phyloP scores from a whole-genome alignment of 2,329 filamentous ascomycete species.

The Hymenoscyphus occultus region DNA sequence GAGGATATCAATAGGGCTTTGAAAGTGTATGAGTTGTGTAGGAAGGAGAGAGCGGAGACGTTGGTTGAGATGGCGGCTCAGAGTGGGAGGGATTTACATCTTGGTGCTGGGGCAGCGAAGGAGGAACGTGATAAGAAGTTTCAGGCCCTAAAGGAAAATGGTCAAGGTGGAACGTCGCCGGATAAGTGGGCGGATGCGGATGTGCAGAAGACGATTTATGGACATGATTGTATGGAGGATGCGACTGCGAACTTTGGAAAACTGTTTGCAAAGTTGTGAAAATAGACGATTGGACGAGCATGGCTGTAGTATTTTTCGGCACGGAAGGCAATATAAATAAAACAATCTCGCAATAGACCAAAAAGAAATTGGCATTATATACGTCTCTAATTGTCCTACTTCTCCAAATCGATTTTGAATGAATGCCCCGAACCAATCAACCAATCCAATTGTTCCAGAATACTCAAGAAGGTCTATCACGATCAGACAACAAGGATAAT shows the following conservation, averaged over 20 bases:
- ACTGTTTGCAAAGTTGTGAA: constrained; percentile 13
- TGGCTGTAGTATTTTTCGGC: neutral
- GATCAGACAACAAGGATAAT: too few species aligned
- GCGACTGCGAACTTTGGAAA: constrained; percentile 51
- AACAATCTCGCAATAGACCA: too few species aligned
- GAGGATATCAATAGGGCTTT: constrained; percentile 48
- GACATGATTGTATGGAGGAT: constrained; percentile 57
- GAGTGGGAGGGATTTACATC: constrained; percentile 53
- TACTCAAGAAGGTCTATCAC: too few species aligned
- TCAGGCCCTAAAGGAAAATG: constrained; percentile 44
- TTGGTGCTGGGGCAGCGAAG: constrained; percentile 56
- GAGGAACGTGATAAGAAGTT: constrained; percentile 58
- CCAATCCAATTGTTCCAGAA: too few species aligned
- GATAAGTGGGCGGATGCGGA: constrained; percentile 72
- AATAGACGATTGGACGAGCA: neutral
- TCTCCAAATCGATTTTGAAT: too few species aligned
- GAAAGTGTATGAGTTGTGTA: constrained; percentile 52
- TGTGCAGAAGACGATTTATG: constrained; percentile 64
- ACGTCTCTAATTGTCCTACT: too few species aligned
- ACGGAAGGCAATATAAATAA: neutral
- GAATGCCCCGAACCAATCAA: too few species aligned
- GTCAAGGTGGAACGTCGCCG: constrained; percentile 46
- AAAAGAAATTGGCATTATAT: too few species aligned
- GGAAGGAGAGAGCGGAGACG: constrained; percentile 52
- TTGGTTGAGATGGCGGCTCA: constrained; percentile 52